A percentile compares a stretch with the other conserved stretches of the same genome.
phyloP scores from a whole-genome alignment of 371 early-diverging fungal genomes.

The Syncephalis plumigaleata region DNA sequence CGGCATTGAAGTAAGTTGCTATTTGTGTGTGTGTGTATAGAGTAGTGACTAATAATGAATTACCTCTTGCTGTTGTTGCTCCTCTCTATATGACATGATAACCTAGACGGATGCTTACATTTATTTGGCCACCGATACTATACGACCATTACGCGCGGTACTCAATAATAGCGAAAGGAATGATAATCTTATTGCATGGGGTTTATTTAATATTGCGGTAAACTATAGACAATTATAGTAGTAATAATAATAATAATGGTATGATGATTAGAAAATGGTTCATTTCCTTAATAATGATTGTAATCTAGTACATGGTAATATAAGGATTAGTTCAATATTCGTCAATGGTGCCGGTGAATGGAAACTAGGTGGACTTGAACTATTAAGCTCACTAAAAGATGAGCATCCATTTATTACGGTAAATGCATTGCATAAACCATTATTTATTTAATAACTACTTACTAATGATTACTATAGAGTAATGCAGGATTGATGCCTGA shows the following conservation, averaged over 20 bases:
- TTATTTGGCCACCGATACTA: constrained; percentile 81
- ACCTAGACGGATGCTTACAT: constrained; percentile 37
- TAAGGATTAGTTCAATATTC: constrained; percentile 60
- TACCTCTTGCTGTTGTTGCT: neutral
- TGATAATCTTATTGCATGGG: constrained; percentile 55
- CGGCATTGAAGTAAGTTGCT: constrained; percentile 56
- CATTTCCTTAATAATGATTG: constrained; percentile 78
- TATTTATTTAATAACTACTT: neutral
- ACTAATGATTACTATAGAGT: constrained; percentile 16
- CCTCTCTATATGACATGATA: neutral
- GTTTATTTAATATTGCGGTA: constrained; percentile 79
- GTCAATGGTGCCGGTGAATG: constrained; percentile 84
- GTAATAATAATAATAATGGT: constrained; percentile 1
- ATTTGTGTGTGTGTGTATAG: too few species aligned
- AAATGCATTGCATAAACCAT: constrained; percentile 4
- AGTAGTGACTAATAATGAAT: too few species aligned
- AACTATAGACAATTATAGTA: constrained; percentile 6
- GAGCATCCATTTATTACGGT: constrained; percentile 46
- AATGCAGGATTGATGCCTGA: constrained; percentile 49
- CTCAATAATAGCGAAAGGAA: constrained; percentile 9
- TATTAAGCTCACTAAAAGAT: constrained; percentile 50
- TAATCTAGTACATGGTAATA: constrained; percentile 71
- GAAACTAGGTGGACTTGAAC: constrained; percentile 82
- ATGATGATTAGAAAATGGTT: constrained; percentile 41
- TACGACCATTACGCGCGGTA: constrained; percentile 48